Evolutionary conservation across 495 filamentous ascomycete species (phyloP), one percentile per base, ranked within the genome.

Genomic region (Jackrogersella minutella): DNA sequence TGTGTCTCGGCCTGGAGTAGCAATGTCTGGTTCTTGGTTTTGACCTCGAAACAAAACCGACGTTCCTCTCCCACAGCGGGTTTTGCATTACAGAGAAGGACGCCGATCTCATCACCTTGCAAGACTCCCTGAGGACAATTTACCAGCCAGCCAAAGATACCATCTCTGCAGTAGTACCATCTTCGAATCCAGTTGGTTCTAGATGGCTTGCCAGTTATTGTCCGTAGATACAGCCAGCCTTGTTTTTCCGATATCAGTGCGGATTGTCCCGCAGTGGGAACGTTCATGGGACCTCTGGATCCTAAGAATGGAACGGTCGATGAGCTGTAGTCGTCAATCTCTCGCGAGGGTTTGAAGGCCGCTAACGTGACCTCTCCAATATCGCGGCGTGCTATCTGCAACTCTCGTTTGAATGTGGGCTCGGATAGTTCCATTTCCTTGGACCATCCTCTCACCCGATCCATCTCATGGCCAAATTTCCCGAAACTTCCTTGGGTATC

Each of bases 11-110:
- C 92, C 77, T 99, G 95, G 24, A 99, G 80, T 56, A 97, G 78
- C 39, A 97, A 88, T 46, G 87, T 93, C 69, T 89, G 91, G 70
- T 94, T 96, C 74, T 97, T 99, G 11, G 95, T 99, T 82, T 97
- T 99, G 68, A 99, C 93, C 77, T 98, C 96, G 71, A 98, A 99
- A 73, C 96, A 97, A 75, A 97, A 98, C 26, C 96, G 84, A 33
- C 95, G 86, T 67, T 99, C 95, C 74, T 99, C 95, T 68, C 93
- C 89, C 37, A 93, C 90, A 2, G 93, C 94, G 7, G 92, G 91
- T 61, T 93, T 90, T 51, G 94, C 89, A 71, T 90, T 96, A 72
- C 95, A 99, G 28, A 99, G 88, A 24, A 99, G 77, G 7, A 99
- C 95, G 17, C 95, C 95, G 64, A 97, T 96, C 76, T 94, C 91